Evolutionary conservation across 2,329 filamentous ascomycete genomes (phyloP), one percentile per base, ranked within the genome.

Genomic region (Sporothrix humicola): DNA sequence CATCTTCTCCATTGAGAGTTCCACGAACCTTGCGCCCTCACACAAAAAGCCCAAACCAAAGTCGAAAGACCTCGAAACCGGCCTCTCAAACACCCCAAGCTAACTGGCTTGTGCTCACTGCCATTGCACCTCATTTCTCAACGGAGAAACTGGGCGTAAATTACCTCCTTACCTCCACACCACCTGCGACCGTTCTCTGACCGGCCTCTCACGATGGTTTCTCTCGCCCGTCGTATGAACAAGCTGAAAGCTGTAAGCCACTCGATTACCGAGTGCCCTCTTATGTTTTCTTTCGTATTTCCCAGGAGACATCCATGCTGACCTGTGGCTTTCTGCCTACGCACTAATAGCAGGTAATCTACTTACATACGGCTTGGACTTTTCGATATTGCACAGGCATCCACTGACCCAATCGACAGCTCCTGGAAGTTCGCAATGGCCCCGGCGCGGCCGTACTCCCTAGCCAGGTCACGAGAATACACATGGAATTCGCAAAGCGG

Each of bases 371-470:
- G 23, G 61, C 23, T 44, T 31, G 59, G 3, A 46, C 48, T 26
- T 17, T 7, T 10, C 59, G 13, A 1, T 2, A 31, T 8, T 7
- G 8, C 7, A 12, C 5, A 7, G n/a, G 4, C 26, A 23, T 17
- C 20, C 44, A 44, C 72, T 74, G 15, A 73, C 66, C 3, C 6
- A 13, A 42, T n/a, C 15, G 65, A 46, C 69, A 96, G 92, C 85
- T 97, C 70, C 87, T 96, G 76, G 85, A 87, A 79, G 86, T 98
- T 82, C 90, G 92, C 80, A 86, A 92, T 81, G 96, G 95, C 74
- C 91, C 93, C 44, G 96, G 95, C 73, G 94, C 96, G 59, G 91
- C 93, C 23, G 85, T 93, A 77, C 86, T 99, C 31, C 94, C 95
- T 0, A 86, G 90, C 44, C 89, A 93, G 79, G 89, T 97, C 72